Evolutionary conservation across 106 monocot species (phyloP).

Genomic region (Phalaenopsis equestris): DNA sequence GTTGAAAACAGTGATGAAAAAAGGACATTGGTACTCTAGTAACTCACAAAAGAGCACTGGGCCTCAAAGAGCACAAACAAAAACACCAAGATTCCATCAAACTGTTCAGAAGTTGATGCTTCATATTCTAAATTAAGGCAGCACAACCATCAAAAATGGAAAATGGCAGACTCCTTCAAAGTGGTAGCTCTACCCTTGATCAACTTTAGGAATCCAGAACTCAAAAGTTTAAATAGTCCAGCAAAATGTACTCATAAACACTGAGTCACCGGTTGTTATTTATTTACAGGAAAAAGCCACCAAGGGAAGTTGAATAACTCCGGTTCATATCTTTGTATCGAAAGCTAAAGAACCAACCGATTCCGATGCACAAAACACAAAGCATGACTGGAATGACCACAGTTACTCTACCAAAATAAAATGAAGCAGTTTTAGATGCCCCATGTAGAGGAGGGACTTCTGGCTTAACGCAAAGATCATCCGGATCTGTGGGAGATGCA

Average conservation of each 20-base stretch:
- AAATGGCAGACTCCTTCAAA: not conserved
- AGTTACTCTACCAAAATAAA: slow-evolving; percentile 8
- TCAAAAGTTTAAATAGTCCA: not conserved
- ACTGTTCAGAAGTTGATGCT: not conserved
- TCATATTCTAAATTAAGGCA: not conserved
- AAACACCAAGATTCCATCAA: not conserved
- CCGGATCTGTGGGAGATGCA: not conserved
- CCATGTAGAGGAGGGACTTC: not conserved
- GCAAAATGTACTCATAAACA: not conserved
- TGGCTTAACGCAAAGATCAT: slow-evolving; percentile 3
- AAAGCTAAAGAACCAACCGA: slow-evolving; percentile 6
- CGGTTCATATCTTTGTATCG: not conserved
- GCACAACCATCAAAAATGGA: not conserved
- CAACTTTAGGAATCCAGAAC: not conserved
- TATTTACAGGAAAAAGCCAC: not conserved
- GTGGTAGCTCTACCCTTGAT: not conserved
- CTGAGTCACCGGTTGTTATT: not conserved
- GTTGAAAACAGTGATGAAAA: not conserved
- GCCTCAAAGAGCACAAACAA: not conserved
- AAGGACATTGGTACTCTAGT: not conserved
- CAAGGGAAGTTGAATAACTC: not conserved
- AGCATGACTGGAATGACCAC: not conserved
- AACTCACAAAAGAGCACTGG: not conserved
- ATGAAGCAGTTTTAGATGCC: not conserved
- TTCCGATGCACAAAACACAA: slow-evolving; percentile 10